Conservation (phyloP, 1,284 basidiomycete genomes). For the Pseudomicrostroma phylloplanum region DNA sequence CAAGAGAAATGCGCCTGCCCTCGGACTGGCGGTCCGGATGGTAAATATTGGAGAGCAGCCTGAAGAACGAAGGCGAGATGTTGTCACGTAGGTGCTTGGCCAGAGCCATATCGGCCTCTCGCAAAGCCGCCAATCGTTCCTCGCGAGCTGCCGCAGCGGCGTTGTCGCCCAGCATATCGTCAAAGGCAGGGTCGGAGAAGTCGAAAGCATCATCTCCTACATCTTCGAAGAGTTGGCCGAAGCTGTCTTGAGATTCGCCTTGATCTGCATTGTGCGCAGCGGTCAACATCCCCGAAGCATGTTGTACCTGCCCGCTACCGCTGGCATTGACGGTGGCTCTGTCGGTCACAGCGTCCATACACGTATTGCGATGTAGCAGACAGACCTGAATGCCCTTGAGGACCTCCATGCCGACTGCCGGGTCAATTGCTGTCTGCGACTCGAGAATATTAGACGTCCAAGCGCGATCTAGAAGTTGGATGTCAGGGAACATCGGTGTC, state of each 20-base stretch:
- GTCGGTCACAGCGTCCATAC: conserved; percentile 53
- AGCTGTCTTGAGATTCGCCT: conserved; percentile 63
- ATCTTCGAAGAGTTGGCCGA: conserved; percentile 59
- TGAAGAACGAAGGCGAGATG: conserved; percentile 62
- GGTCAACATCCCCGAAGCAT: neutral
- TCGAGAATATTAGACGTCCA: conserved; percentile 63
- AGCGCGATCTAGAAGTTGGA: conserved; percentile 60
- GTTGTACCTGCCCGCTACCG: conserved; percentile 21
- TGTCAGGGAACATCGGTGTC: conserved; percentile 61
- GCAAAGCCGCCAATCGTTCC: conserved; percentile 47
- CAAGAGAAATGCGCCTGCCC: neutral
- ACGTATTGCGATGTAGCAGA: conserved; percentile 59
- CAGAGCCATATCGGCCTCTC: conserved; percentile 28
- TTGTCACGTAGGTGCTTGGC: conserved; percentile 58
- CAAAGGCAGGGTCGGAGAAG: conserved; percentile 55
- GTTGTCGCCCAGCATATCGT: conserved; percentile 35
- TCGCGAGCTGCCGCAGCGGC: conserved; percentile 53
- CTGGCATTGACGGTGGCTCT: conserved; percentile 2
- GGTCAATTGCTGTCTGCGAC: conserved; percentile 56
- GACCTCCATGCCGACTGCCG: conserved; percentile 59
- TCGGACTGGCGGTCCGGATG: conserved; percentile 31
- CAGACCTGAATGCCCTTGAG: conserved; percentile 62
- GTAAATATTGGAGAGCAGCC: conserved; percentile 59
- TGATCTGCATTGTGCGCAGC: neutral
- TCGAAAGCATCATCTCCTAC: conserved; percentile 58